Base-by-base conservation (phyloP, 768 basidiomycete genomes). In the Agrocybe pediades region DNA sequence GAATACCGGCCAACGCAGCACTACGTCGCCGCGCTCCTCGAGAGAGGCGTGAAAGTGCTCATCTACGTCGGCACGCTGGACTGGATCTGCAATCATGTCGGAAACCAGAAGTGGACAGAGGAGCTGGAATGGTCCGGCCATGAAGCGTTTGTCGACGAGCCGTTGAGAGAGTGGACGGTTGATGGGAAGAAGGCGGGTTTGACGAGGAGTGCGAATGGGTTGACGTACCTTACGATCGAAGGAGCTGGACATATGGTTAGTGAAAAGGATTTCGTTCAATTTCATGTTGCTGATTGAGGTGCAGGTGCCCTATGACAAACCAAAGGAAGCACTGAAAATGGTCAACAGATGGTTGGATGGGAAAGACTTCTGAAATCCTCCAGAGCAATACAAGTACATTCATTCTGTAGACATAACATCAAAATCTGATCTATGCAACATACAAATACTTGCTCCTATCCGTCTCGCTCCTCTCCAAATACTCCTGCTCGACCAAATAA, bases 401-500 rank as follows among this genome's bases (percentile, higher is more conserved):
- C 40, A 7, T 8, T n/a, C n/a, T n/a, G n/a, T n/a, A n/a, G n/a
- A n/a, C n/a, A n/a, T n/a, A n/a, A n/a, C n/a, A n/a, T n/a, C n/a
- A n/a, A n/a, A n/a, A n/a, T n/a, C n/a, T n/a, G n/a, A 17, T 36
- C 64, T 57, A 72, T 20, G 95, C 94, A 17, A 96, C 77, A 66
- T 98, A 98, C 39, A 84, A 70, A 62, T 92, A 90, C 65, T 80
- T 72, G 57, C 84, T 86, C 73, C 75, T 84, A 61, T 92, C 87
- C 15, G 82, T 76, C 8, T 84, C 81, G 62, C 88, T 88, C 51
- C 95, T 78, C 69, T 82, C 81, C 73, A 97, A 63, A 72, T 95
- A 98, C 67, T 96, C 92, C 56, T 80, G 76, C 58, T 97, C 95
- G 49, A 97, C 90, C 58, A 97, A 69, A 33, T 79, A 78, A 61